Evolutionary conservation across 306 rosid genomes (phyloP), one percentile per base, ranked within the genome.

Genomic region (Nissolia schottii): DNA sequence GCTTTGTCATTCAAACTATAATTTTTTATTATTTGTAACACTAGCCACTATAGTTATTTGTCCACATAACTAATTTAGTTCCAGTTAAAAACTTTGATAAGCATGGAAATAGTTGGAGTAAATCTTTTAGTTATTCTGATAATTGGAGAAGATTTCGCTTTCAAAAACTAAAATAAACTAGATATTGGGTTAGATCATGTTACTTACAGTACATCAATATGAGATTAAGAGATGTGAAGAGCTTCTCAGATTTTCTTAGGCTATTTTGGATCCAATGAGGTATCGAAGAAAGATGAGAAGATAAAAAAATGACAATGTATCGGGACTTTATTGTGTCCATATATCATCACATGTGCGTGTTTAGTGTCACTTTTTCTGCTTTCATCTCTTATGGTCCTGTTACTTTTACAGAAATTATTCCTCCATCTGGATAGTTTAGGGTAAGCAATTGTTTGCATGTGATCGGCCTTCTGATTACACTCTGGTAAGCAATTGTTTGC

Each of bases 401-500:
- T 51, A 67, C 70, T 69, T 74, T 38, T 69, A 84, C 96, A 94
- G 99, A 87, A 88, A 74, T 32, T 94, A 71, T 89, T 94, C 85
- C 74, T 76, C 75, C 86, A 82, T 89, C 64, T 94, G 87, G 98
- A 91, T 85, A 91, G 77, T 77, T 50, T 87, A n/a, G n/a, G n/a
- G n/a, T n/a, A n/a, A n/a, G n/a, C n/a, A n/a, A n/a, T n/a, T n/a
- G 83, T 84, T 85, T 78, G 73, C 85, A 32, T 88, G 94, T 66
- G 95, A 78, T 74, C 83, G 85, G 64, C 97, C 97, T 67, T 83
- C 90, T 64, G 79, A 79, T 67, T 82, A 89, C 87, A 79, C 67
- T 51, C 58, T 89, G 99, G 99, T 94, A 82, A 86, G 96, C 77
- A 43, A 69, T 46, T 75, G 27, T 66, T 71, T 48, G 54, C 64